Evolutionary conservation across 495 filamentous ascomycete species (phyloP), one percentile per base, ranked within the genome.

Genomic region (Aspergillus saccharolyticus): DNA sequence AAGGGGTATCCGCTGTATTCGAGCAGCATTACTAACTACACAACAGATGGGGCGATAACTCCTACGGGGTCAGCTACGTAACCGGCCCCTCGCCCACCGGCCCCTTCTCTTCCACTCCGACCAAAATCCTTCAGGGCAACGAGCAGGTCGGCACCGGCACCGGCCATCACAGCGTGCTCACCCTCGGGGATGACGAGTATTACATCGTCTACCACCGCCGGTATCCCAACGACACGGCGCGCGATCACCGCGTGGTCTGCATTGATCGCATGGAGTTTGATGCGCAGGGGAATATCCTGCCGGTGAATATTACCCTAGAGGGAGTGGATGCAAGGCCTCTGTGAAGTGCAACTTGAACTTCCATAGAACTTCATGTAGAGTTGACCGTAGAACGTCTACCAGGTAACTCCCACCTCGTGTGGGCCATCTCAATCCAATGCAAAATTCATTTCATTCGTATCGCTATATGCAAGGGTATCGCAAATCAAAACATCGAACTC

Each of bases 401-500:
- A n/a, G n/a, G n/a, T n/a, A n/a, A n/a, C n/a, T n/a, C n/a, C n/a
- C n/a, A n/a, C n/a, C n/a, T n/a, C n/a, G n/a, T n/a, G n/a, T n/a
- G n/a, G n/a, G n/a, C n/a, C n/a, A 30, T 4, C 25, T 30, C 25
- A 30, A 10, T 39, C 33, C 5, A 39, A 39, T 39, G 4, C 4
- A 28, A 55, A 45, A 28, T 28, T 18, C 43, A 47, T 39, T 28
- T 18, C 43, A 47, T 39, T 39, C 33, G 33, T 39, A 52, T 20
- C 30, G 17, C 16, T 21, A 10, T 50, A 25, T 25, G 39, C 21
- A 52, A 30, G 9, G 20, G 20, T 28, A 19, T 45, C n/a, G n/a
- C n/a, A 14, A 8, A 10, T 74, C 64, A 83, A 65, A 80, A 81
- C 67, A 82, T 78, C 20, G 77, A 74, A 68, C 79, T 82, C 63